phyloP scores from a whole-genome alignment of 78 protist species.

The Trichosphaerium sp. region DNA sequence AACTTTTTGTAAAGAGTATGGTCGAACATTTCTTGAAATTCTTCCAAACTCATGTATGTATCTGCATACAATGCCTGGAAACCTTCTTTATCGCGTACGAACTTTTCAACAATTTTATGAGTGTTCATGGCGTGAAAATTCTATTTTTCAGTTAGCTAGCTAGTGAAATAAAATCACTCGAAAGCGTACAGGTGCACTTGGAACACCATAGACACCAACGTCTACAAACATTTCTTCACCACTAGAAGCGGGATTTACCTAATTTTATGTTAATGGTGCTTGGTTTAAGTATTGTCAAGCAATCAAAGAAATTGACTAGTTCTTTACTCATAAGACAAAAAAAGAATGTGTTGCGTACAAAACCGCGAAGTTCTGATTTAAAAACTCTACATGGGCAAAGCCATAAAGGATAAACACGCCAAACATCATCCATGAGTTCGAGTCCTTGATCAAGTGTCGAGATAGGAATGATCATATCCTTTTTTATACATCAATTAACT shows the following conservation, averaged over 20 bases:
- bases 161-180: too few species aligned
- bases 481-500: neutral
- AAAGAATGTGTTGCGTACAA: too few species aligned
- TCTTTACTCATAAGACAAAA: too few species aligned
- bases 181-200: too few species aligned
- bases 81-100: neutral
- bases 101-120: neutral
- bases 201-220: conserved; percentile 16
- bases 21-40: conserved; percentile 27
- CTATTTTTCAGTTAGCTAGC: too few species aligned
- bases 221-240: conserved; percentile 28
- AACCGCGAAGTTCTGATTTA: too few species aligned
- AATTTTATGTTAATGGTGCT: neutral
- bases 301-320: too few species aligned
- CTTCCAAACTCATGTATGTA: neutral
- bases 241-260: too few species aligned
- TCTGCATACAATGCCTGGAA: conserved; percentile 21
- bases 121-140: neutral
- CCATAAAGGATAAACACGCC: conserved; percentile 26
- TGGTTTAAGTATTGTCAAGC: neutral
- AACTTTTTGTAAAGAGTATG: conserved; percentile 11
- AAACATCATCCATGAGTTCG: conserved; percentile 7
- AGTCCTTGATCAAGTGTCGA: neutral
- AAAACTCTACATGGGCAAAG: conserved; percentile 35
- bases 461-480: conserved; percentile 41